phyloP scores from a whole-genome alignment of 805 yeast genomes.

The Zygotorulaspora chibaensis region DNA sequence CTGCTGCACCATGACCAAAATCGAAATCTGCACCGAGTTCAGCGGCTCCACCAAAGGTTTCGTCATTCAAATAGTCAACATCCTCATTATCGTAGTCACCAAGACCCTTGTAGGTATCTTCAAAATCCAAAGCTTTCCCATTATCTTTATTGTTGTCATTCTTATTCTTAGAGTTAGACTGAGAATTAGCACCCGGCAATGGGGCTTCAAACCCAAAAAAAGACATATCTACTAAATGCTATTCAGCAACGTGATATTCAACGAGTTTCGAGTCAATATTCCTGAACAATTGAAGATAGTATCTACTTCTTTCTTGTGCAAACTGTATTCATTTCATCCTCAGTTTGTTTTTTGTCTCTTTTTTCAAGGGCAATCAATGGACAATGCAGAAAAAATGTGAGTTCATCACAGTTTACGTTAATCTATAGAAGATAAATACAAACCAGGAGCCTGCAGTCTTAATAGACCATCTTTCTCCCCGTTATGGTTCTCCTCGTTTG shows the following conservation, averaged over 20 bases:
- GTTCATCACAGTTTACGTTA: slow-evolving; percentile 5
- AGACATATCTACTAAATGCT: slow-evolving; percentile 24
- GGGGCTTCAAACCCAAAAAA: slow-evolving; percentile 36
- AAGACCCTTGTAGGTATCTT: slow-evolving; percentile 76
- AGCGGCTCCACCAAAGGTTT: slow-evolving; percentile 33
- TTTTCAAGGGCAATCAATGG: not conserved
- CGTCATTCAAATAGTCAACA: slow-evolving; percentile 50
- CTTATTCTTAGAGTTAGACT: slow-evolving; percentile 2
- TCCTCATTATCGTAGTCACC: slow-evolving; percentile 69
- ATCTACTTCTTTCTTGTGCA: not conserved
- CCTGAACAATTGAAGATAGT: not conserved
- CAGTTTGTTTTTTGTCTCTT: not conserved
- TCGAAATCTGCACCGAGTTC: slow-evolving; percentile 36
- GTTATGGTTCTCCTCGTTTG: slow-evolving; percentile 33
- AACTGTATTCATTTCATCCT: not conserved
- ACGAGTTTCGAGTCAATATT: not conserved
- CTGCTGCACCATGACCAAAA: slow-evolving; percentile 30
- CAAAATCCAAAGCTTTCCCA: slow-evolving; percentile 57
- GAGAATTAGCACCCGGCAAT: slow-evolving; percentile 9
- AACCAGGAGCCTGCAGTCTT: not conserved
- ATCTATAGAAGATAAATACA: slow-evolving; percentile 1
- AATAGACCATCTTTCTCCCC: slow-evolving; percentile 35
- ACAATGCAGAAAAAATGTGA: slow-evolving; percentile 3
- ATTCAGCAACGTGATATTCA: not conserved
- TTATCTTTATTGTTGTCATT: slow-evolving; percentile 6